A percentile compares a stretch with the other conserved stretches of the same genome.
These are phyloP conservation scores for Fusarium humuli DNA, from an alignment of 2,329 filamentous ascomycete genomes.

Conservation along the genomic window DNA sequence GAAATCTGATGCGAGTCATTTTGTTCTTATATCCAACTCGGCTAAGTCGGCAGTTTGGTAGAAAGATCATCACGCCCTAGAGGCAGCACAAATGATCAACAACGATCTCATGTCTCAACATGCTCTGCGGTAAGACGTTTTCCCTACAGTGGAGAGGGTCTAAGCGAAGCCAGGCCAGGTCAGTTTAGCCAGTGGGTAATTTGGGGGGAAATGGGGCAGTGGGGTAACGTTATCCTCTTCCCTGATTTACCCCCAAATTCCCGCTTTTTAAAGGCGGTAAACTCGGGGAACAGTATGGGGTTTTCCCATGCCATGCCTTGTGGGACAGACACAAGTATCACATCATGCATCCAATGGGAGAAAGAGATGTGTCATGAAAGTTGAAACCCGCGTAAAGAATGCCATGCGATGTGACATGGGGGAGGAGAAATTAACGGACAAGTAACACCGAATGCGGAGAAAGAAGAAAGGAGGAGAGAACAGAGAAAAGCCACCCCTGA, in stretches of 20 bases:
- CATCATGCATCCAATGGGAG: not conserved
- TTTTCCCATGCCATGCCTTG: not conserved
- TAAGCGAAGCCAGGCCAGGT: not conserved
- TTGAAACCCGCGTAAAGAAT: not conserved
- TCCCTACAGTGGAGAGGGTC: not conserved
- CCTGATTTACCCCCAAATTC: slow-evolving; percentile 2
- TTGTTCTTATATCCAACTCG: not conserved
- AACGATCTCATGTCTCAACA: not conserved
- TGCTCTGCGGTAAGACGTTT: not conserved
- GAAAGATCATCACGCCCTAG: not conserved
- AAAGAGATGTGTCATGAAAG: not conserved
- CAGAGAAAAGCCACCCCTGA: not conserved
- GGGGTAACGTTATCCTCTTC: not conserved
- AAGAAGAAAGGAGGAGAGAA: not conserved
- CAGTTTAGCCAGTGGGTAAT: slow-evolving; percentile 8
- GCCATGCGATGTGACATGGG: not conserved
- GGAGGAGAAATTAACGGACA: not conserved
- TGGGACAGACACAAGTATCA: not conserved
- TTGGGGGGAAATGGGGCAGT: not conserved
- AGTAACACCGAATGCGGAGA: slow-evolving; percentile 15
- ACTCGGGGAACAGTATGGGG: not conserved
- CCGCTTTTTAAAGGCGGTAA: slow-evolving; percentile 8
- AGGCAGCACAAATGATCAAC: not conserved
- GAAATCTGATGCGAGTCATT: not conserved
- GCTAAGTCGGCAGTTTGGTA: not conserved